Percentiles rank a stretch among this genome's conserved stretches.
Evolutionary conservation across 192 early-diverging fungal genomes (phyloP).

Genomic region (Gigaspora rosea): DNA sequence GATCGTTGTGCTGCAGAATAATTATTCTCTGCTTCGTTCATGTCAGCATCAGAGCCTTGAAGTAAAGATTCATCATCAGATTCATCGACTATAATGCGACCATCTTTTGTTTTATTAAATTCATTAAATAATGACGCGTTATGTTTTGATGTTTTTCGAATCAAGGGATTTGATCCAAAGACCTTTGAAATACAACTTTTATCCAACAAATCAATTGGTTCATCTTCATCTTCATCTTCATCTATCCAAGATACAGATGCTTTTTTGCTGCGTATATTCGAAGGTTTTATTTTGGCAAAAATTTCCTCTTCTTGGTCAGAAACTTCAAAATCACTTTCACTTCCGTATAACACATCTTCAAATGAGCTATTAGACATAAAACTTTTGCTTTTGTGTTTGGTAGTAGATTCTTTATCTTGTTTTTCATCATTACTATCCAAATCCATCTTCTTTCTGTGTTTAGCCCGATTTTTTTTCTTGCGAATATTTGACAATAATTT

Average conservation of each 20-base stretch:
- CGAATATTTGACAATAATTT: constrained; percentile 92
- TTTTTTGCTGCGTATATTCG: constrained; percentile 39
- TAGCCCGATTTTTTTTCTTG: constrained; percentile 83
- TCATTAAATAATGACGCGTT: constrained; percentile 58
- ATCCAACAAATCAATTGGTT: constrained; percentile 91
- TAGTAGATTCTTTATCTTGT: constrained; percentile 44
- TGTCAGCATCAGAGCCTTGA: constrained; percentile 40
- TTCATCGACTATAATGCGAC: constrained; percentile 83
- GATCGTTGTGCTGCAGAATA: constrained; percentile 80
- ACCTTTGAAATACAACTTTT: constrained; percentile 72
- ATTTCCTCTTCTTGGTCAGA: constrained; percentile 69
- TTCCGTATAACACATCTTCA: constrained; percentile 90
- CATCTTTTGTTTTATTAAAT: constrained; percentile 74
- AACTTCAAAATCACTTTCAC: constrained; percentile 87
- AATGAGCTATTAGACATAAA: constrained; percentile 72
- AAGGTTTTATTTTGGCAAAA: constrained; percentile 24
- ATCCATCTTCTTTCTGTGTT: constrained; percentile 65
- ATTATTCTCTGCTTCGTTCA: constrained; percentile 71
- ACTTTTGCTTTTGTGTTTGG: constrained; percentile 51
- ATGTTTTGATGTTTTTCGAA: constrained; percentile 45
- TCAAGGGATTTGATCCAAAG: constrained; percentile 44
- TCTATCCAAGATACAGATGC: constrained; percentile 58
- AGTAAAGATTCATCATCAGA: constrained; percentile 46
- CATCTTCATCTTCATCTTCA: constrained; percentile 57
- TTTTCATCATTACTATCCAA: constrained; percentile 44